Evolutionary conservation across 78 protist species (phyloP).

Genomic region (Dictyostelium firmibasis): DNA sequence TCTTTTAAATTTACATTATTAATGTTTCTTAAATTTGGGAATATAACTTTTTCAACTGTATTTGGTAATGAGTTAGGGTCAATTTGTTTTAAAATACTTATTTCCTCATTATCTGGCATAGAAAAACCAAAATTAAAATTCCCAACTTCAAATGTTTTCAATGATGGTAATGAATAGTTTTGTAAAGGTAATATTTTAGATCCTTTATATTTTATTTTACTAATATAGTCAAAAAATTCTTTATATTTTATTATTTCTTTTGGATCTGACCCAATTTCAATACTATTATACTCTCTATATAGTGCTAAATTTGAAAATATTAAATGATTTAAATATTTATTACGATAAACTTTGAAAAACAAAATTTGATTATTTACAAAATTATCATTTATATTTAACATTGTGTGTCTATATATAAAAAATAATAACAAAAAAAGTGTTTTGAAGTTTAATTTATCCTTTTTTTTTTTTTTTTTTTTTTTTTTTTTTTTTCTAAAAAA

Average conservation of each 20-base stretch:
- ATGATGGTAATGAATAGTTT: not conserved
- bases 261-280: not conserved
- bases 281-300: not conserved
- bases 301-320: not conserved
- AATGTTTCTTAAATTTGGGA: not conserved
- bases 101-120: not conserved
- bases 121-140: not conserved
- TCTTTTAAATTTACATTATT: not conserved
- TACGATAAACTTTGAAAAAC: not conserved
- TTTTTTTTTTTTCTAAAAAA: no score
- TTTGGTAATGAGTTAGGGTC: not conserved
- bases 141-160: not conserved
- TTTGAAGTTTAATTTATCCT: no score
- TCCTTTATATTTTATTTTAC: not conserved
- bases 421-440: no score
- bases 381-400: no score
- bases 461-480: no score
- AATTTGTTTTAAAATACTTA: not conserved
- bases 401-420: no score
- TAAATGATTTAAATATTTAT: not conserved
- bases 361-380: not conserved
- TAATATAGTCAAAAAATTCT: not conserved
- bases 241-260: not conserved
- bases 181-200: not conserved
- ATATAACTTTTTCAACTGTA: not conserved